Base-by-base conservation (phyloP, 2,329 filamentous ascomycete species). In the Colletotrichum musicola region DNA sequence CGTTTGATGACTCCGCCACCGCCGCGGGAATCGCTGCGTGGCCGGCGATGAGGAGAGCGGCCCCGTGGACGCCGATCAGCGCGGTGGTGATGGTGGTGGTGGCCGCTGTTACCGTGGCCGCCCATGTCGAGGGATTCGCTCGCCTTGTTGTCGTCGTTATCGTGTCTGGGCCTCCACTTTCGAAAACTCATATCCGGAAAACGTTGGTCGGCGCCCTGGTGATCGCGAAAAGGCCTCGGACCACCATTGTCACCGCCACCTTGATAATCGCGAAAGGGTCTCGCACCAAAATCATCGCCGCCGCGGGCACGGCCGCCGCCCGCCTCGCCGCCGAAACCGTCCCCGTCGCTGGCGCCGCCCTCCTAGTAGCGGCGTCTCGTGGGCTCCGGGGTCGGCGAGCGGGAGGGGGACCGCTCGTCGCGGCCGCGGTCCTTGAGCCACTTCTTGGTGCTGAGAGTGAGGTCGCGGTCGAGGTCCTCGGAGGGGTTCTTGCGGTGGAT, bases 401-500 rank as follows among this genome's bases (percentile, higher is more conserved):
- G 88, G 72, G 85, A 92, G 72, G 90, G 89, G 79, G 93, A 97
- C 81, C 94, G 89, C 77, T 92, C 91, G 82, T 98, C 95, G 74
- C 92, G 86, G 20, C 94, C 95, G 70, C 94, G 88, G 82, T 89
- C 83, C 84, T 93, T 93, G 77, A 98, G 84, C 95, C 95, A 98
- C 86, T 98, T 98, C 88, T 97, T 97, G 71, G 95, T 98, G 75
- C 90, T 89, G 74, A 98, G 86, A 71, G 92, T 90, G 74, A 99
- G 81, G 74, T 99, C 96, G 72, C 92, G 85, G 71, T 99, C 96
- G 74, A 99, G 84, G 83, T 98, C 95, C 12, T 93, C 85, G 74
- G 88, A 89, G 4, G 96, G 96, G 79, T 98, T 96, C 86, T 99
- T 99, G 77, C 96, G 89, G 80, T 99, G 96, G 73, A 99, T 99